Conservation (phyloP, 495 filamentous ascomycete species). For the Mytilinidion resinicola region DNA sequence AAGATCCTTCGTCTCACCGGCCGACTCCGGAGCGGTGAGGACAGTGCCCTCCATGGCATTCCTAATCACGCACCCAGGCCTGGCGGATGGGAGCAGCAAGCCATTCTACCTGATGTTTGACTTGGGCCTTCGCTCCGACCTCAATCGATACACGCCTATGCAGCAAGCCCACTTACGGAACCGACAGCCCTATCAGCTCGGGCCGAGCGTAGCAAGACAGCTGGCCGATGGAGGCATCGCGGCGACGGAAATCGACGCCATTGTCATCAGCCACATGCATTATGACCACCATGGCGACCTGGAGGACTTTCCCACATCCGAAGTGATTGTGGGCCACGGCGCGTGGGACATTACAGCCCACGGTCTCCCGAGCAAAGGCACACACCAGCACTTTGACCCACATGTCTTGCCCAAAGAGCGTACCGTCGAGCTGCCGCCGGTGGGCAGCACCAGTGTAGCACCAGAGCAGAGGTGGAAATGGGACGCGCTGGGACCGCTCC, state of each 20-base stretch:
- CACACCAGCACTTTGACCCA: slow-evolving; percentile 33
- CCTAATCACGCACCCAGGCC: slow-evolving; percentile 32
- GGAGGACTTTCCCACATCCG: slow-evolving; percentile 39
- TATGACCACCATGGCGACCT: slow-evolving; percentile 49
- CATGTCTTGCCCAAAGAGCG: slow-evolving; percentile 32
- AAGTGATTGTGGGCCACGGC: slow-evolving; percentile 45
- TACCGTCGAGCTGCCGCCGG: slow-evolving; percentile 30
- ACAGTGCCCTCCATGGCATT: slow-evolving; percentile 36
- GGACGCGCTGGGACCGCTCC: slow-evolving; percentile 31
- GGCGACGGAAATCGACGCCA: slow-evolving; percentile 37
- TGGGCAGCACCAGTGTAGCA: slow-evolving; percentile 26
- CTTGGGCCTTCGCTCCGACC: slow-evolving; percentile 42
- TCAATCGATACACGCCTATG: slow-evolving; percentile 35
- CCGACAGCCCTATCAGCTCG: slow-evolving; percentile 36
- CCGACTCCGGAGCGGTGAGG: slow-evolving; percentile 24
- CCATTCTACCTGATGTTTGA: slow-evolving; percentile 42
- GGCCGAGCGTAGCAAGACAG: slow-evolving; percentile 37
- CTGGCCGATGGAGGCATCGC: slow-evolving; percentile 32
- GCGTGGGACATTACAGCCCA: slow-evolving; percentile 38
- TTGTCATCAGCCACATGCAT: slow-evolving; percentile 47
- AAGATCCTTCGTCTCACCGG: slow-evolving; percentile 31
- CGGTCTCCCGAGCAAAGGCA: slow-evolving; percentile 26
- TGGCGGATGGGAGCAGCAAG: neutral
- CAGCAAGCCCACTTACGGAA: slow-evolving; percentile 39
- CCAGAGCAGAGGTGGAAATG: slow-evolving; percentile 13